phyloP scores from a whole-genome alignment of 257 asterid species.

The Solanum pinnatisectum region DNA sequence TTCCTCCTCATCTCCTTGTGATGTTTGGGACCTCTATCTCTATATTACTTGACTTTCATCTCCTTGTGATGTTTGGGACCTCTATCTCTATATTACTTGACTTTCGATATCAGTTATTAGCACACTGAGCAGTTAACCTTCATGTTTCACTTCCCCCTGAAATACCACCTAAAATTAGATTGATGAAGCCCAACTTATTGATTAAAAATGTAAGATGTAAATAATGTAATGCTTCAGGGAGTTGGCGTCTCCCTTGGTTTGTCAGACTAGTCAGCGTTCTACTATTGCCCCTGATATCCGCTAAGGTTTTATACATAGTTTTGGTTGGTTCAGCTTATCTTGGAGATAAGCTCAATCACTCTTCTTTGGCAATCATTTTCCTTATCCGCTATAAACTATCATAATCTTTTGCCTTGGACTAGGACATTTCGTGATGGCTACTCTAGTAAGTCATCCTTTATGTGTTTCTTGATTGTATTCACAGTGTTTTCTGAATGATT shows the following conservation, averaged over 20 bases:
- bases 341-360: not conserved
- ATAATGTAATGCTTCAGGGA: not conserved
- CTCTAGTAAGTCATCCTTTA: not conserved
- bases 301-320: not conserved
- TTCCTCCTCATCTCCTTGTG: conserved; percentile 1
- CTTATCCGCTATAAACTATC: not conserved
- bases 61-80: not conserved
- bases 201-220: not conserved
- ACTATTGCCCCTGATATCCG: not conserved
- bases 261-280: not conserved
- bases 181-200: not conserved
- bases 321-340: not conserved
- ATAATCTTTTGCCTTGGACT: not conserved
- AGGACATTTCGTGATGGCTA: not conserved
- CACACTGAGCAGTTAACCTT: not conserved
- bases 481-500: not conserved
- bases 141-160: not conserved
- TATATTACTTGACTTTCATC: not conserved
- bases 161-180: not conserved
- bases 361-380: not conserved
- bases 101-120: not conserved
- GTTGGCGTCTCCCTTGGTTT: not conserved
- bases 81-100: not conserved
- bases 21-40: not conserved
- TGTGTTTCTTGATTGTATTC: not conserved